phyloP scores from a whole-genome alignment of 306 rosid species.

The Trifolium dubium region DNA sequence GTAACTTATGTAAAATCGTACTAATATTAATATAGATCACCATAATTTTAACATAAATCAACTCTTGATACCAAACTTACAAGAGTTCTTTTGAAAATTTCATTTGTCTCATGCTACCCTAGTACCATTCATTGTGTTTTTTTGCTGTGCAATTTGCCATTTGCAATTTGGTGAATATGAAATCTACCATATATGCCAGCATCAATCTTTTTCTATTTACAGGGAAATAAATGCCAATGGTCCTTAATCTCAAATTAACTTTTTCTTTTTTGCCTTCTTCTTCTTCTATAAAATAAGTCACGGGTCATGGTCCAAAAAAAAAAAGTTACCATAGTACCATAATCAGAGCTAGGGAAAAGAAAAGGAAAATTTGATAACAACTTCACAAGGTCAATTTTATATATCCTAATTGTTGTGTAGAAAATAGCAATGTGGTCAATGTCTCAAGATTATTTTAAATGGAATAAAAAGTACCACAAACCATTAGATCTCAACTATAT shows the following conservation, averaged over 20 bases:
- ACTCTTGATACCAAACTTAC: too few species aligned
- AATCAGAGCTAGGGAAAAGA: conserved; percentile 16
- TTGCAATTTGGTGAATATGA: conserved; percentile 35
- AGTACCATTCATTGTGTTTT: conserved; percentile 8
- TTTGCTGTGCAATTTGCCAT: conserved; percentile 24
- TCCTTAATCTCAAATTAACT: conserved; percentile 43
- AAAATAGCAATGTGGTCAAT: conserved; percentile 40
- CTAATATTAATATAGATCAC: too few species aligned
- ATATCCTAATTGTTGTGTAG: conserved; percentile 41
- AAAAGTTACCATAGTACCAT: conserved; percentile 35
- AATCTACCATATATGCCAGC: conserved; percentile 33
- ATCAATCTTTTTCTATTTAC: conserved; percentile 30
- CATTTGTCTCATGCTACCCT: conserved; percentile 24
- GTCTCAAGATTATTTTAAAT: conserved; percentile 23
- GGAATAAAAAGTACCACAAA: conserved; percentile 19
- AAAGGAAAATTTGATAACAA: conserved; percentile 30
- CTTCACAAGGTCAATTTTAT: conserved; percentile 43
- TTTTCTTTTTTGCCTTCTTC: conserved; percentile 41
- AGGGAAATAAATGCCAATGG: conserved; percentile 46
- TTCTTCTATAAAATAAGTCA: conserved; percentile 39
- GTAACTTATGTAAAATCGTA: too few species aligned
- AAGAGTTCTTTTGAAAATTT: conserved; percentile 16
- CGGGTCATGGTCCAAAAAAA: conserved; percentile 48
- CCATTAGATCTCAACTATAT: conserved; percentile 2
- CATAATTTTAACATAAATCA: too few species aligned